A percentile compares a stretch with the other conserved stretches of the same genome.
Evolutionary conservation across 805 yeast species (phyloP).

Genomic region (Sungouiella thailandica): DNA sequence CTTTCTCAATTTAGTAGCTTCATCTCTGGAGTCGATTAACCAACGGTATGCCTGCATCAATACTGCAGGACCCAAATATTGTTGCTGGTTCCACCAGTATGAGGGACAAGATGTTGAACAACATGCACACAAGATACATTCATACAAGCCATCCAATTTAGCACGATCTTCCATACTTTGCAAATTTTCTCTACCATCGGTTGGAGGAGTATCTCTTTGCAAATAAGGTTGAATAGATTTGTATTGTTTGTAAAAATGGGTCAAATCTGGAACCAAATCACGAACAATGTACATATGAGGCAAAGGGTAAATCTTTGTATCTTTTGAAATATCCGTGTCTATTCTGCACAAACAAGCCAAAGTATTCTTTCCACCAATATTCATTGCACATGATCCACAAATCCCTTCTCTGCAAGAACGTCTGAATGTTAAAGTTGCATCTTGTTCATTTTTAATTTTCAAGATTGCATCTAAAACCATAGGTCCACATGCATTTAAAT

Average conservation of each 20-base stretch:
- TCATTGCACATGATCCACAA: conserved; percentile 99
- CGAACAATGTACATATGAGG: conserved; percentile 98
- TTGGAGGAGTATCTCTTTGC: conserved; percentile 76
- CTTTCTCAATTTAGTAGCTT: conserved; percentile 76
- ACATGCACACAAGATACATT: conserved; percentile 97
- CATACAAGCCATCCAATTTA: conserved; percentile 94
- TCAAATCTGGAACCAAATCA: conserved; percentile 96
- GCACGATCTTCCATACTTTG: conserved; percentile 91
- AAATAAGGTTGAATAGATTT: conserved; percentile 96
- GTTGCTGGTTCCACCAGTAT: conserved; percentile 99
- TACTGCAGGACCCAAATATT: conserved; percentile 97
- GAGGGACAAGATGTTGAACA: conserved; percentile 99
- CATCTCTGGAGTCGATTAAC: conserved; percentile 96
- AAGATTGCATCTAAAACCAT: conserved; percentile 94
- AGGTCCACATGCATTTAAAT: conserved; percentile 91
- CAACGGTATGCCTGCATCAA: conserved; percentile 99
- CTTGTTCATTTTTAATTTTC: conserved; percentile 95
- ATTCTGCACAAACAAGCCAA: conserved; percentile 94
- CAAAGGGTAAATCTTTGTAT: conserved; percentile 86
- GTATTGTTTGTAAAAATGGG: conserved; percentile 97
- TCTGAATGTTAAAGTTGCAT: conserved; percentile 90
- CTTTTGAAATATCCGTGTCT: conserved; percentile 70
- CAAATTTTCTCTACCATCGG: conserved; percentile 87
- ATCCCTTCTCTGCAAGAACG: conserved; percentile 99
- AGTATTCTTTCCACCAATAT: conserved; percentile 96